These are phyloP conservation scores for Acacia confusa DNA, from an alignment of 306 rosid genomes.

Conservation along the genomic window DNA sequence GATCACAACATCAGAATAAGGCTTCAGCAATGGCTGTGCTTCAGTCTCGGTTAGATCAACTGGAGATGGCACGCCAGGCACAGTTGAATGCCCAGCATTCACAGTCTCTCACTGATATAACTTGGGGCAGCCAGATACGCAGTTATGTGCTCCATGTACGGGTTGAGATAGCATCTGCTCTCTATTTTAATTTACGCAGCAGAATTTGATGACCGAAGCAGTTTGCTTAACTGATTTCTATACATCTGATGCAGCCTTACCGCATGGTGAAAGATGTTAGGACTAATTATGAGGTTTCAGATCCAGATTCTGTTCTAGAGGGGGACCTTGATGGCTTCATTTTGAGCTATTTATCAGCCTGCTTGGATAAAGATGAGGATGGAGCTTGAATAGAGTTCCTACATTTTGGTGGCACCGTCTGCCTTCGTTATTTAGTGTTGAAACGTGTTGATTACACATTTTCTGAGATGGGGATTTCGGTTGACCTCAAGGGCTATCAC, in stretches of 20 bases:
- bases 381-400: constrained; percentile 35
- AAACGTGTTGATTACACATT: constrained; percentile 10
- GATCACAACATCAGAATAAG: constrained; percentile 93
- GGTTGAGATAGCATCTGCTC: constrained; percentile 26
- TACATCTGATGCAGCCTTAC: constrained; percentile 70
- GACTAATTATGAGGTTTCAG: constrained; percentile 86
- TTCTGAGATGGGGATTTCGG: constrained; percentile 4
- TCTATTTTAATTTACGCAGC: neutral
- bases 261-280: constrained; percentile 97
- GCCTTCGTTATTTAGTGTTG: constrained; percentile 25
- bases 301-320: constrained; percentile 87
- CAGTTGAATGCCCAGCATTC: constrained; percentile 82
- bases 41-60: constrained; percentile 88
- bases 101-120: constrained; percentile 88
- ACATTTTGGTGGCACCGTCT: neutral
- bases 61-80: constrained; percentile 89
- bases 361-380: constrained; percentile 67
- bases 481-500: constrained; percentile 18
- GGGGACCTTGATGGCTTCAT: constrained; percentile 90
- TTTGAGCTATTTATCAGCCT: constrained; percentile 78
- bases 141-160: constrained; percentile 93
- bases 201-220: constrained; percentile 14
- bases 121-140: constrained; percentile 97
- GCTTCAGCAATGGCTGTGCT: constrained; percentile 95
- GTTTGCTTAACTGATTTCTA: constrained; percentile 10